Percentiles rank a stretch among this genome's conserved stretches.
phyloP scores from a whole-genome alignment of 1,139 yeast genomes.

The Scheffersomyces segobiensis region DNA sequence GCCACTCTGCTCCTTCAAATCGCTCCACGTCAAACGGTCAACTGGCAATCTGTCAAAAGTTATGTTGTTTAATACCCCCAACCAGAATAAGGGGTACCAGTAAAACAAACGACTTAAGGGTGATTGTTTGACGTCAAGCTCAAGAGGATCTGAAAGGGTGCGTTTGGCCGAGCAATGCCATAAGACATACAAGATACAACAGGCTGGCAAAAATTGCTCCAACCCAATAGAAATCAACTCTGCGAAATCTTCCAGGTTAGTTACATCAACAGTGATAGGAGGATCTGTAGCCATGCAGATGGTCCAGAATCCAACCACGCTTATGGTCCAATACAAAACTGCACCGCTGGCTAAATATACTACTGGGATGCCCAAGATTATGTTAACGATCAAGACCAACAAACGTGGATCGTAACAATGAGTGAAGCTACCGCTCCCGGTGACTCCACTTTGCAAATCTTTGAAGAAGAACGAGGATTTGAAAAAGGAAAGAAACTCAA shows the following conservation, averaged over 20 bases:
- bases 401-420: conserved; percentile 72
- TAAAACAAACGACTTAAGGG: conserved; percentile 55
- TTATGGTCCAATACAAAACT: conserved; percentile 61
- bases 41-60: conserved; percentile 88
- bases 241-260: conserved; percentile 54
- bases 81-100: conserved; percentile 85
- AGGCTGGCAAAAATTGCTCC: conserved; percentile 72
- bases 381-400: conserved; percentile 54
- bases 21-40: conserved; percentile 74
- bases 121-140: conserved; percentile 15
- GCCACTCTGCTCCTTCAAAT: conserved; percentile 74
- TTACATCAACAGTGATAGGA: conserved; percentile 60
- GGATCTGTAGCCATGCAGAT: conserved; percentile 81
- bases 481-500: conserved; percentile 69
- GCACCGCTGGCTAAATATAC: conserved; percentile 56
- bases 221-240: conserved; percentile 69
- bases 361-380: conserved; percentile 60
- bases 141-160: conserved; percentile 24
- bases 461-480: conserved; percentile 72
- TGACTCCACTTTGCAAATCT: conserved; percentile 13
- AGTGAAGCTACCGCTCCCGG: conserved; percentile 22
- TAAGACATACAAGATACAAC: conserved; percentile 70
- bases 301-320: conserved; percentile 83
- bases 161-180: conserved; percentile 57
- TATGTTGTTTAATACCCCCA: conserved; percentile 81